Base-by-base conservation (phyloP, 2,329 filamentous ascomycete genomes). In the Cordyceps pruinosa region DNA sequence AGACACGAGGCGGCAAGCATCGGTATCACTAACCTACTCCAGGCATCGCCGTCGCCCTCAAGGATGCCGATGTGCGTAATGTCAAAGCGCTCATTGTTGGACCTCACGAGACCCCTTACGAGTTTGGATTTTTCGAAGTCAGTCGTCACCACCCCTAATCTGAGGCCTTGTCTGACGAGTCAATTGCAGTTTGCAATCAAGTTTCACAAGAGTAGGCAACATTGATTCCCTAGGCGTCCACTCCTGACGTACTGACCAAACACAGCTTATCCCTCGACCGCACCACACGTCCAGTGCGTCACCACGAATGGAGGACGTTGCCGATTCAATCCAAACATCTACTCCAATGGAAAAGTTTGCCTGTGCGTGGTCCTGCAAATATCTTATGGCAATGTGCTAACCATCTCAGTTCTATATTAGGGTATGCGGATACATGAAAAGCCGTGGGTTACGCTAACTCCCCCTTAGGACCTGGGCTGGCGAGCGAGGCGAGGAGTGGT, bases 281-380 rank as follows among this genome's bases (percentile, higher is more conserved):
- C 83, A 1, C 84, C 84, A 2, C 61, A 64, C 15, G 84, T 87
- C 26, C 83, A 78, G 25, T 86, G 88, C 26, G 80, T 86, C 42
- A 97, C 94, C 0, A 99, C 93, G 1, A 97, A 97, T 68, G 78
- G 80, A n/a, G 93, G 93, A 12, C 80, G 87, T 59, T 91, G 87
- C 68, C 86, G 94, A 8, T 97, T 97, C 77, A 97, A 97, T 66
- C 94, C 94, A 4, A 99, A 99, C 68, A 96, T 99, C 60, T 99
- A 99, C 69, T 80, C 91, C 1, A 84, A 77, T 50, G 94, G 94
- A 49, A 95, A 93, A 73, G 92, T 99, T 57, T 99, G 94, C 75
- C 73, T 99, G 84, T 95, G 72, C 77, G 87, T 80, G 41, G 47
- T 30, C 44, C 32, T 8, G 9, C n/a, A n/a, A 17, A 17, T 57